phyloP scores from a whole-genome alignment of 345 rosid species.

The Salix arbutifolia region DNA sequence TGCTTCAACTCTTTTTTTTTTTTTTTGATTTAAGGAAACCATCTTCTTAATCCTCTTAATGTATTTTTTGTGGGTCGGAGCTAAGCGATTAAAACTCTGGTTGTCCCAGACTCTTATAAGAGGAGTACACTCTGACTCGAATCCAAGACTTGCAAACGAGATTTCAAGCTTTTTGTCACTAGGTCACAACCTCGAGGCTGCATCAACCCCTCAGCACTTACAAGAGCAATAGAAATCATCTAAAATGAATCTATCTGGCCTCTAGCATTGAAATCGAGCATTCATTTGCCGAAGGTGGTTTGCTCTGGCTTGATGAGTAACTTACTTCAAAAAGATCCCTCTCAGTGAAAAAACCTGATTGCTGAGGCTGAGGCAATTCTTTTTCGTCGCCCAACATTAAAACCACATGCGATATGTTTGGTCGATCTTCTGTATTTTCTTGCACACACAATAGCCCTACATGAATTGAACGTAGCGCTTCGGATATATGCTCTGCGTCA shows the following conservation, averaged over 20 bases:
- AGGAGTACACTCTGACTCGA: fast-evolving
- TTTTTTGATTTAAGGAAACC: not conserved
- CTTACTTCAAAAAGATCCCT: not conserved
- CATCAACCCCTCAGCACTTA: too few species aligned
- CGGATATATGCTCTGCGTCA: not conserved
- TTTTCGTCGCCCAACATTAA: not conserved
- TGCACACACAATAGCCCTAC: too few species aligned
- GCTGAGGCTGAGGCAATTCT: not conserved
- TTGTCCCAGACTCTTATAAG: too few species aligned
- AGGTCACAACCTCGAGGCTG: too few species aligned
- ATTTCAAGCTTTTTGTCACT: too few species aligned
- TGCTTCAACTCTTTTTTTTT: too few species aligned
- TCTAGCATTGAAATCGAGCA: not conserved
- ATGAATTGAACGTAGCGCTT: too few species aligned
- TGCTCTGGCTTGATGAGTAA: not conserved
- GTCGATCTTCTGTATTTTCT: too few species aligned
- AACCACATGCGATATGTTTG: too few species aligned
- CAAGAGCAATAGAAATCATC: not conserved
- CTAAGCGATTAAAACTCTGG: too few species aligned
- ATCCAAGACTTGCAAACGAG: too few species aligned
- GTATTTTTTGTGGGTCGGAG: too few species aligned
- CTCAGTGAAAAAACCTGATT: not conserved
- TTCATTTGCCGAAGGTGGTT: not conserved
- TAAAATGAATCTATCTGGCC: not conserved
- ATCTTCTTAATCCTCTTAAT: not conserved